Evolutionary conservation across 2,329 filamentous ascomycete genomes (phyloP), one percentile per base, ranked within the genome.

Genomic region (Pestalotiopsis fici): DNA sequence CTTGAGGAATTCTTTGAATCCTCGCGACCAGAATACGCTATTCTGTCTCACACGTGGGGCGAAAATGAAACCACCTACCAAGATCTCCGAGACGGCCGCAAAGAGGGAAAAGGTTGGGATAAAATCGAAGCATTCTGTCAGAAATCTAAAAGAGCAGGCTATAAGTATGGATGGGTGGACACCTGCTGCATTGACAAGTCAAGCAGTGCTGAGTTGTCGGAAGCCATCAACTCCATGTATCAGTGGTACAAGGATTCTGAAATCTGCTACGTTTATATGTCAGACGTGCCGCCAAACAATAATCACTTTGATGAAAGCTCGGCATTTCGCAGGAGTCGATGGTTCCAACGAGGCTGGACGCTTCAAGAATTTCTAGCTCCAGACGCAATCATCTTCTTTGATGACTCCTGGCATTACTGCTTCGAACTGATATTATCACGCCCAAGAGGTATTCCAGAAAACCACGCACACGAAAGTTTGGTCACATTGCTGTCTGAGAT

Each of bases 1-100:
- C 27, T 64, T 23, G 25, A 64, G 7, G 47, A 55, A 25, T 64
- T 64, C 43, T 18, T 28, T 6, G 31, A n/a, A 43, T n/a, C 18
- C 28, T 9, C 5, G 11, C 56, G 28, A 27, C 63, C 63, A 11
- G 7, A 27, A 0, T 81, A 80, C 63, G 77, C 74, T 18, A 80
- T 80, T 27, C 72, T 81, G 1, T 80, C 78, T 1, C 79, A 80
- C 57, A 79, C 75, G 0, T 80, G 79, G 78, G 73, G 71, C 6
- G 65, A 71, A 0, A 72, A 75, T 0, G 77, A 80, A 59, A 70
- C 78, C 1, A 69, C 69, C 1, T 75, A 76, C 27, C 70, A 77
- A 21, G 73, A 77, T 25, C 69, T 72, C 15, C 11, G 18, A 66
- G 18, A 18, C 27, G 9, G 9, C 4, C 56, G 7, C 35, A 37